These are phyloP conservation scores for Talaromyces albobiverticillius DNA, from an alignment of 2,329 filamentous ascomycete genomes.

Conservation along the genomic window DNA sequence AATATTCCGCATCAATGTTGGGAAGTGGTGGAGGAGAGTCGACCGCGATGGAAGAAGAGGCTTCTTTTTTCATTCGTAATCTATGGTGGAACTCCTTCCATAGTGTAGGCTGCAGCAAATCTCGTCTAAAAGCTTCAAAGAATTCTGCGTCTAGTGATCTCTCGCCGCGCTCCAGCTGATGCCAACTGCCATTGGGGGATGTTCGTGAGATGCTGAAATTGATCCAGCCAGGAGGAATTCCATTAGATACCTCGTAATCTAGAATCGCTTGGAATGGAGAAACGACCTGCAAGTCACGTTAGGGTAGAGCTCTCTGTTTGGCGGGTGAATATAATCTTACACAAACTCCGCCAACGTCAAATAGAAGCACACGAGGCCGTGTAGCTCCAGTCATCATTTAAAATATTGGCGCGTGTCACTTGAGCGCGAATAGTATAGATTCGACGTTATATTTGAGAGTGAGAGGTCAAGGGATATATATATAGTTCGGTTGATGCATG, in stretches of 20 bases:
- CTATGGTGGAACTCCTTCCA: slow-evolving; percentile 63
- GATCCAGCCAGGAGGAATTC: slow-evolving; percentile 83
- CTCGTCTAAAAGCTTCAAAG: slow-evolving; percentile 71
- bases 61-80: slow-evolving; percentile 26
- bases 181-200: slow-evolving; percentile 79
- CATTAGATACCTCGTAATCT: slow-evolving; percentile 75
- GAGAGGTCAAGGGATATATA: not conserved
- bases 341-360: slow-evolving; percentile 96
- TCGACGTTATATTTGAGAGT: not conserved
- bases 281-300: slow-evolving; percentile 59
- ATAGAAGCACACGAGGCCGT: slow-evolving; percentile 71
- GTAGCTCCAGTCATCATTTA: slow-evolving; percentile 31
- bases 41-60: slow-evolving; percentile 8
- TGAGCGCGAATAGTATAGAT: not conserved
- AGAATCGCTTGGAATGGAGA: slow-evolving; percentile 93
- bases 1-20: slow-evolving; percentile 67
- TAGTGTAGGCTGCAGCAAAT: slow-evolving; percentile 63
- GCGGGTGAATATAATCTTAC: slow-evolving; percentile 58
- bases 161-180: slow-evolving; percentile 79
- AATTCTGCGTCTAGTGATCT: slow-evolving; percentile 72
- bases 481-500: not conserved
- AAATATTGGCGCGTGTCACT: not conserved
- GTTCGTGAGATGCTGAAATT: slow-evolving; percentile 84
- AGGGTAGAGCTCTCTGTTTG: not conserved
- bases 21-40: slow-evolving; percentile 61